phyloP scores from a whole-genome alignment of 352 stramenopile genomes.

The Phytophthora europaea region DNA sequence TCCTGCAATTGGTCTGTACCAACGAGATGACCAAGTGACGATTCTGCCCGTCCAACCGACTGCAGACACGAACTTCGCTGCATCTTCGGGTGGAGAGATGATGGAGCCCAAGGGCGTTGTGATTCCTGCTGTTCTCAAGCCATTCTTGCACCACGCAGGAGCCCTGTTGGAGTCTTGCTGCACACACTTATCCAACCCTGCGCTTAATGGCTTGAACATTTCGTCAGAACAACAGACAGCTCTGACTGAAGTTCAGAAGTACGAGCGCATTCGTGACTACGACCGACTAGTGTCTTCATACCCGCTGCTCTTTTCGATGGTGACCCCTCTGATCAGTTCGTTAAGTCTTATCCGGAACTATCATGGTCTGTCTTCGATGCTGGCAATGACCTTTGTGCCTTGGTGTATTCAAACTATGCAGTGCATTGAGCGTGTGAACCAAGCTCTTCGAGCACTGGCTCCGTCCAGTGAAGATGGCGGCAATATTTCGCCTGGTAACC shows the following conservation, averaged over 20 bases:
- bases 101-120: conserved; percentile 47
- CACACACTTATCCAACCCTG: conserved; percentile 52
- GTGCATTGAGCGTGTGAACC: conserved; percentile 71
- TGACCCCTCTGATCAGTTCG: conserved; percentile 74
- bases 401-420: conserved; percentile 80
- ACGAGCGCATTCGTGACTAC: conserved; percentile 29
- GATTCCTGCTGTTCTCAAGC: conserved; percentile 79
- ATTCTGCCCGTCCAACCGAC: conserved; percentile 75
- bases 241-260: conserved; percentile 27
- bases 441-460: conserved; percentile 50
- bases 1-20: conserved; percentile 89
- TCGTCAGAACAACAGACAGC: conserved; percentile 29
- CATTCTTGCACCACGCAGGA: conserved; percentile 77
- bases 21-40: conserved; percentile 91
- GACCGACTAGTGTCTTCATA: conserved; percentile 53
- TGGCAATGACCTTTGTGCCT: conserved; percentile 82
- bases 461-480: conserved; percentile 36
- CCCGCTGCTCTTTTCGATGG: conserved; percentile 66
- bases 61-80: conserved; percentile 41
- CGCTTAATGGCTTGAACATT: conserved; percentile 36
- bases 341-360: conserved; percentile 76
- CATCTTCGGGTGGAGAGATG: conserved; percentile 31
- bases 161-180: conserved; percentile 68
- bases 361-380: conserved; percentile 68
- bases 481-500: conserved; percentile 39